Percentiles rank a stretch among this genome's conserved stretches.
Evolutionary conservation across 2,329 filamentous ascomycete genomes (phyloP).

Genomic region (Fusarium zealandicum): DNA sequence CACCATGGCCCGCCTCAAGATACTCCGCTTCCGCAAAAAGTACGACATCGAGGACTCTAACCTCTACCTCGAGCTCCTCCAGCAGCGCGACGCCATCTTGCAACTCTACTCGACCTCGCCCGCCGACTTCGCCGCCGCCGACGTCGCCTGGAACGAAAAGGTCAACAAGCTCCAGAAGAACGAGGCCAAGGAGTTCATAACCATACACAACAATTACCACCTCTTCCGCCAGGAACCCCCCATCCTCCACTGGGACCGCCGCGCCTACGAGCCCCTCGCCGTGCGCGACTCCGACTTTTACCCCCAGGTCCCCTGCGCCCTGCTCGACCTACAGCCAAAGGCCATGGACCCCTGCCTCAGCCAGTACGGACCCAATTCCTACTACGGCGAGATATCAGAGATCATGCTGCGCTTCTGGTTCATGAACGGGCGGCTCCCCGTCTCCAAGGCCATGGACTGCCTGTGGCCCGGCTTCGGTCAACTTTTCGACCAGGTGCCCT

Average conservation of each 20-base stretch:
- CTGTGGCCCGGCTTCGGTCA: conserved; percentile 68
- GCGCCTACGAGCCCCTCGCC: conserved; percentile 73
- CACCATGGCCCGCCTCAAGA: conserved; percentile 34
- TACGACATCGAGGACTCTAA: conserved; percentile 29
- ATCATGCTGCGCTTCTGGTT: conserved; percentile 53
- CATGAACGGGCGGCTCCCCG: conserved; percentile 56
- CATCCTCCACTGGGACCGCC: conserved; percentile 71
- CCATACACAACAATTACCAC: conserved; percentile 62
- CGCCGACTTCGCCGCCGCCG: conserved; percentile 39
- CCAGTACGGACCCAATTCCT: conserved; percentile 52
- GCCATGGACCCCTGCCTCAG: conserved; percentile 57
- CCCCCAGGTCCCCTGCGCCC: conserved; percentile 62
- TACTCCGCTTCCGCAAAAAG: conserved; percentile 42
- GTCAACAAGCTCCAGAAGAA: conserved; percentile 47
- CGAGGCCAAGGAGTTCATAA: conserved; percentile 47
- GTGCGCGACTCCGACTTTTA: conserved; percentile 69
- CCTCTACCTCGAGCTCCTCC: conserved; percentile 45
- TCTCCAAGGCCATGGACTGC: conserved; percentile 56
- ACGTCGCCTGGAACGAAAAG: conserved; percentile 47
- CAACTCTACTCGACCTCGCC: conserved; percentile 28
- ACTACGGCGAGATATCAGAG: conserved; percentile 60
- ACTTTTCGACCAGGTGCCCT: conserved; percentile 57
- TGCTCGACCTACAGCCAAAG: conserved; percentile 74
- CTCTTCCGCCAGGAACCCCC: conserved; percentile 58
- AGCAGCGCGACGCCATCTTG: conserved; percentile 42